Base-by-base conservation (phyloP, 352 stramenopile genomes). In the Sclerospora graminicola region DNA sequence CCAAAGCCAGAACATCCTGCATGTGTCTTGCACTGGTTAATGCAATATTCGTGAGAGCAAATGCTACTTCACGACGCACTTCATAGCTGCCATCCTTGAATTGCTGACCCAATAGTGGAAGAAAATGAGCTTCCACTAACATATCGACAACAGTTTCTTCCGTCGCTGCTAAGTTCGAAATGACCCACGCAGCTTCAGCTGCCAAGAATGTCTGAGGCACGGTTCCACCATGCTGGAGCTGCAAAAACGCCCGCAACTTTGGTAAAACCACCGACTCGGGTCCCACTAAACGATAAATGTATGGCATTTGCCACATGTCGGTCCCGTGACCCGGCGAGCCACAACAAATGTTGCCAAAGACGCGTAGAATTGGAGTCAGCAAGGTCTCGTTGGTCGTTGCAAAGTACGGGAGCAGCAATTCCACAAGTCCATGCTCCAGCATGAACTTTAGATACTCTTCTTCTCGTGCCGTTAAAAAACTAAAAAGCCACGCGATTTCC, bases 401-500 rank as follows among this genome's bases (percentile, higher is more conserved):
- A 32, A 92, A 82, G 37, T 71, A 70, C 32, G 72, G 73, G 24
- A 84, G 48, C 21, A 92, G 41, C 14, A 74, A 29, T 11, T 72
- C 53, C 16, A 82, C 51, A 6, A 88, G 54, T 8, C 57, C 56
- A 14, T 63, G 69, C 21, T 86, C 62, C 35, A 92, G 65, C 59
- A 85, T 69, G 6, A 71, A 51, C 47, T 79, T 69, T 13, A 89
- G 56, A 41, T 69, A 74, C 30, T 76, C 66, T 31, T 88, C 75
- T 48, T 89, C 75, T 3, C 80, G 76, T 14, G 84, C 80, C 2
- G 78, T 94, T 9, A 95, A 62, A 47, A 90, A 95, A 43, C 79
- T 87, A 21, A 95, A 57, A 19, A 90, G 60, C 84, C 84, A 95
- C 7, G 68, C 71, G 8, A 88, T 63, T 61, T 95, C 84, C 4